phyloP scores from a whole-genome alignment of 257 asterid species.

The Ilex asprella region DNA sequence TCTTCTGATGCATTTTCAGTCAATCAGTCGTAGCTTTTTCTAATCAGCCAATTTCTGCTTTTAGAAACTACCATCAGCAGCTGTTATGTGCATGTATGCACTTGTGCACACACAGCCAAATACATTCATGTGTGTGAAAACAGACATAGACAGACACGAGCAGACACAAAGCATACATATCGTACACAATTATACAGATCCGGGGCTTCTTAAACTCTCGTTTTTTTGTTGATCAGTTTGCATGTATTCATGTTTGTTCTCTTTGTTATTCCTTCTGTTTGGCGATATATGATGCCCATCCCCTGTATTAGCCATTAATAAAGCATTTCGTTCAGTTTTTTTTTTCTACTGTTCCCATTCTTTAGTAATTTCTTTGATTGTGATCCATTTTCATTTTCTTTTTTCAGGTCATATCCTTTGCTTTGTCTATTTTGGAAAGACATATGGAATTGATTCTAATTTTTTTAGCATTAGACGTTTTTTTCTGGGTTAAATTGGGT shows the following conservation, averaged over 20 bases:
- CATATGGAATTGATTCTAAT: background rate
- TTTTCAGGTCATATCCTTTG: conserved; percentile 96
- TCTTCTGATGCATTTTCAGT: too few relatives aligned
- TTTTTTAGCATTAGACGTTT: background rate
- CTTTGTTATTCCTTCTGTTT: background rate
- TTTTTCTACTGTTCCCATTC: background rate
- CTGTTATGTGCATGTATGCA: too few relatives aligned
- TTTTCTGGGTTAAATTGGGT: background rate
- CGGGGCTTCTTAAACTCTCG: too few relatives aligned
- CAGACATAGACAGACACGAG: too few relatives aligned
- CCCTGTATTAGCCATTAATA: background rate
- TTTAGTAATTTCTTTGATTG: background rate
- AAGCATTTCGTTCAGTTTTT: background rate
- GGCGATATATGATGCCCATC: background rate
- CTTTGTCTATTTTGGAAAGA: conserved; percentile 5
- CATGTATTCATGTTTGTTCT: background rate
- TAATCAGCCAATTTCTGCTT: too few relatives aligned
- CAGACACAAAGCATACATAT: too few relatives aligned
- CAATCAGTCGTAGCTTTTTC: too few relatives aligned
- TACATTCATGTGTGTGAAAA: too few relatives aligned
- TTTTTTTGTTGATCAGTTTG: too few relatives aligned
- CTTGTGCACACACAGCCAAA: too few relatives aligned
- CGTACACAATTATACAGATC: too few relatives aligned
- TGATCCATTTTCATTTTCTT: conserved; percentile 17
- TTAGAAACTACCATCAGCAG: too few relatives aligned